Evolutionary conservation across 2,329 filamentous ascomycete genomes (phyloP).

Genomic region (Calonectria pseudoturangicola): DNA sequence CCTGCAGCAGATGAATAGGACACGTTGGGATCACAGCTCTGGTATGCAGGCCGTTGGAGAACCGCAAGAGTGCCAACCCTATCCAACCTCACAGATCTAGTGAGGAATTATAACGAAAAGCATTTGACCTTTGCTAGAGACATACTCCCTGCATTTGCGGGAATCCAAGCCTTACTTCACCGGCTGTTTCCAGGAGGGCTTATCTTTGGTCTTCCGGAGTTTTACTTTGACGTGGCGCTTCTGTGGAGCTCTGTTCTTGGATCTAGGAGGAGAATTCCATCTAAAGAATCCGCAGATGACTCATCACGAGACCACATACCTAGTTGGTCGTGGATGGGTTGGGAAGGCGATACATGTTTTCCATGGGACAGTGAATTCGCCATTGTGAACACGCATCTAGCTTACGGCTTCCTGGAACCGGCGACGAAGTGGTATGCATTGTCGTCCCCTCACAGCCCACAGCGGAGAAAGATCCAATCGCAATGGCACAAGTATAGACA

Average conservation of each 20-base stretch:
- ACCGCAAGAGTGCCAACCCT: background rate
- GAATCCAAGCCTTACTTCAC: background rate
- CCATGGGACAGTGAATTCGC: background rate
- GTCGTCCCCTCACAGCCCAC: background rate
- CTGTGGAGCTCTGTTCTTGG: background rate
- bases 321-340: slow-evolving; percentile 1
- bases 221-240: background rate
- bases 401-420: too few relatives aligned
- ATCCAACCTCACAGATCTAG: background rate
- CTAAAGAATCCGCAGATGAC: background rate
- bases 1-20: background rate
- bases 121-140: slow-evolving; percentile 1
- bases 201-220: background rate
- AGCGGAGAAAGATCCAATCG: background rate
- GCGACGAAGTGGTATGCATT: background rate
- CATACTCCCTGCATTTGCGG: background rate
- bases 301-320: background rate
- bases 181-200: background rate
- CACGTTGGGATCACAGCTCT: background rate
- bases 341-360: background rate
- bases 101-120: background rate
- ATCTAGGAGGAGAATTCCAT: background rate
- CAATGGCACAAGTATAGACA: background rate
- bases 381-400: background rate
- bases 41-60: background rate